Conservation (phyloP, 2,329 filamentous ascomycete species). For the Colletotrichum australisinense region DNA sequence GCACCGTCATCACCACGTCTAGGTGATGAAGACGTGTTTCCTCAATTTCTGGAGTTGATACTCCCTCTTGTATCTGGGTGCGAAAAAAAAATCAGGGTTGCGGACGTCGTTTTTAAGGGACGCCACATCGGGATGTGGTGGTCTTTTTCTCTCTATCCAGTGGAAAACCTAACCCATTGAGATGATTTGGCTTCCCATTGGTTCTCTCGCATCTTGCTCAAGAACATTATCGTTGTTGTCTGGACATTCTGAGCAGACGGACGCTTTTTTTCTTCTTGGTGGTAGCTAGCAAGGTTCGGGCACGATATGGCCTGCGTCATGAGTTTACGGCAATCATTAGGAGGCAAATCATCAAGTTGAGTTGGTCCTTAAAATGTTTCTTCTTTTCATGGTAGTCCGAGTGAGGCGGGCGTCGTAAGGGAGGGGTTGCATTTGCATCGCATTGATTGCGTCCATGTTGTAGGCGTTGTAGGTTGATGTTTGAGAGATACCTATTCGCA, state of each 20-base stretch:
- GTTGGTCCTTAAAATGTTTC: slow-evolving; percentile 6
- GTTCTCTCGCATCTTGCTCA: slow-evolving; percentile 32
- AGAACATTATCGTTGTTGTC: slow-evolving; percentile 28
- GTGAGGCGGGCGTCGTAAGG: slow-evolving; percentile 15
- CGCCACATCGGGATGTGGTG: slow-evolving; percentile 29
- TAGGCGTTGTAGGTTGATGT: slow-evolving; percentile 30
- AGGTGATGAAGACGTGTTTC: slow-evolving; percentile 10
- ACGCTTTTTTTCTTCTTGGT: slow-evolving; percentile 30
- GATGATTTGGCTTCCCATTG: slow-evolving; percentile 33
- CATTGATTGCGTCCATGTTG: slow-evolving; percentile 17
- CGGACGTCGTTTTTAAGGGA: slow-evolving; percentile 17
- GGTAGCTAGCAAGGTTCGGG: slow-evolving; percentile 32
- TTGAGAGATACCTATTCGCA: slow-evolving; percentile 32
- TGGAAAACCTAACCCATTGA: slow-evolving; percentile 19
- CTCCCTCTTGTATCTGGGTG: slow-evolving; percentile 18
- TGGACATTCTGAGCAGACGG: slow-evolving; percentile 31
- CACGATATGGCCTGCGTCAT: slow-evolving; percentile 29
- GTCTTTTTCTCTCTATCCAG: slow-evolving; percentile 16
- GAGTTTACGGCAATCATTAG: slow-evolving; percentile 33
- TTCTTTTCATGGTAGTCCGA: slow-evolving; percentile 20
- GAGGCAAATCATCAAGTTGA: slow-evolving; percentile 32
- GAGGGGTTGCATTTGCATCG: slow-evolving; percentile 9
- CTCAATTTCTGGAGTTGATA: slow-evolving; percentile 7
- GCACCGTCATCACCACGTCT: slow-evolving; percentile 48
- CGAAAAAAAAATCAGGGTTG: slow-evolving; percentile 10